Conservation (phyloP, 257 asterid genomes). For the Osmanthus fragrans region DNA sequence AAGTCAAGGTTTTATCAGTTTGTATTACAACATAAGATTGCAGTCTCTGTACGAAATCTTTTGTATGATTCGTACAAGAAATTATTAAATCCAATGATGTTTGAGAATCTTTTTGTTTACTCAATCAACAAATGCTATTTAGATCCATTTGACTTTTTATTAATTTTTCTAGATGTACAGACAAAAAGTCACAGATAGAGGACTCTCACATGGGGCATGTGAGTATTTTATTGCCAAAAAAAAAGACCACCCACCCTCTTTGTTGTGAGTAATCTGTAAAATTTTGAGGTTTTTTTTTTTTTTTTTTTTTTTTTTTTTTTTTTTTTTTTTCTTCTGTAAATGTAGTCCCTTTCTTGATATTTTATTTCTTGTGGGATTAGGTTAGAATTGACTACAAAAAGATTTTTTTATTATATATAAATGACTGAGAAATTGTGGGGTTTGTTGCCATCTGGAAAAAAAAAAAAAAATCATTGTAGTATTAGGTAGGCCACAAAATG, state of each 20-base stretch:
- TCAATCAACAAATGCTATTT: not conserved
- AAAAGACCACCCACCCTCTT: no score
- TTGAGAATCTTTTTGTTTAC: not conserved
- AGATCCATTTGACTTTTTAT: not conserved
- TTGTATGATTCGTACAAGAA: not conserved
- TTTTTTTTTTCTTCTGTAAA: no score
- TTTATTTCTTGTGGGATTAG: not conserved
- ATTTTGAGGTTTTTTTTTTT: no score
- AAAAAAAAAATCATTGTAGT: no score
- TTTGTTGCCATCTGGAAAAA: conserved; percentile 14
- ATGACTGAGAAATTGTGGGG: conserved; percentile 15
- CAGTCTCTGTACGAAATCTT: not conserved
- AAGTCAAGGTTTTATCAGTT: not conserved
- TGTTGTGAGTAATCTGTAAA: no score
- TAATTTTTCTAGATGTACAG: not conserved
- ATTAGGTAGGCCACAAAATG: not conserved
- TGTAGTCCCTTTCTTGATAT: no score
- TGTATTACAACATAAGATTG: not conserved
- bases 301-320: not conserved
- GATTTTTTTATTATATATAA: not conserved
- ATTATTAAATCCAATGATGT: not conserved
- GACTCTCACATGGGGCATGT: no score
- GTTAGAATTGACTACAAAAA: not conserved
- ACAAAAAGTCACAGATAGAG: no score
- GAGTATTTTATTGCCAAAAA: no score